Conservation (phyloP, 2,329 filamentous ascomycete genomes). For the Ophiostoma australiae region DNA sequence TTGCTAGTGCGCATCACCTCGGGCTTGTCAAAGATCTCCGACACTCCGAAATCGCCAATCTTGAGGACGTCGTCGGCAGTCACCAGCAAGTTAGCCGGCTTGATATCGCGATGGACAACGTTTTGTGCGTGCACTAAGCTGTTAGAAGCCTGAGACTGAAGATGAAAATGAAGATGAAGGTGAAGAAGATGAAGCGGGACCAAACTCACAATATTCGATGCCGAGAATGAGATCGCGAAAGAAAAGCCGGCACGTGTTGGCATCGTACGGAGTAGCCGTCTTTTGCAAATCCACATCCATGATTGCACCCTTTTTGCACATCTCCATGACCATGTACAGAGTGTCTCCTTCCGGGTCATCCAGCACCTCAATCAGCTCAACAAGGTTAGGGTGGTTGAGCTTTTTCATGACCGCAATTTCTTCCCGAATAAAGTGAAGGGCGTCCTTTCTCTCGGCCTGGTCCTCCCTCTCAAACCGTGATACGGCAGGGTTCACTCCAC, state of each 20-base stretch:
- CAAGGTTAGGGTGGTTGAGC: conserved; percentile 89
- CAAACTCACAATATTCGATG: conserved; percentile 76
- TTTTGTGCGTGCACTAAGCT: conserved; percentile 81
- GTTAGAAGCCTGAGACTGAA: not conserved
- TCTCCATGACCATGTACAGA: conserved; percentile 96
- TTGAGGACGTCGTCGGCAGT: conserved; percentile 92
- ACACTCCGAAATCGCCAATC: conserved; percentile 97
- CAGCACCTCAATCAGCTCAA: conserved; percentile 85
- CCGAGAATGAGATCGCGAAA: conserved; percentile 92
- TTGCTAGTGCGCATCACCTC: conserved; percentile 87
- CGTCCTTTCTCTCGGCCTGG: conserved; percentile 59
- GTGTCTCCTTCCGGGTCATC: conserved; percentile 95
- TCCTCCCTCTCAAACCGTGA: conserved; percentile 36
- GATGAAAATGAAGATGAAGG: not conserved
- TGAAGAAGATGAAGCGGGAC: too few relatives aligned
- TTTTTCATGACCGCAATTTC: conserved; percentile 99
- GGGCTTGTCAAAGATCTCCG: conserved; percentile 90
- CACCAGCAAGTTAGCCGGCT: conserved; percentile 90
- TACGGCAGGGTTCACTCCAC: conserved; percentile 25
- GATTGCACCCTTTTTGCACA: conserved; percentile 96
- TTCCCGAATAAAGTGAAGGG: conserved; percentile 83
- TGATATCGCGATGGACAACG: conserved; percentile 94
- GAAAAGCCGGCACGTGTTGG: conserved; percentile 81
- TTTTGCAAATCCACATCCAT: conserved; percentile 94
- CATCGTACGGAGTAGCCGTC: conserved; percentile 71